Percentiles rank a stretch among this genome's conserved stretches.
Evolutionary conservation across 805 yeast species (phyloP).

Genomic region (Nakazawaea siamensis): DNA sequence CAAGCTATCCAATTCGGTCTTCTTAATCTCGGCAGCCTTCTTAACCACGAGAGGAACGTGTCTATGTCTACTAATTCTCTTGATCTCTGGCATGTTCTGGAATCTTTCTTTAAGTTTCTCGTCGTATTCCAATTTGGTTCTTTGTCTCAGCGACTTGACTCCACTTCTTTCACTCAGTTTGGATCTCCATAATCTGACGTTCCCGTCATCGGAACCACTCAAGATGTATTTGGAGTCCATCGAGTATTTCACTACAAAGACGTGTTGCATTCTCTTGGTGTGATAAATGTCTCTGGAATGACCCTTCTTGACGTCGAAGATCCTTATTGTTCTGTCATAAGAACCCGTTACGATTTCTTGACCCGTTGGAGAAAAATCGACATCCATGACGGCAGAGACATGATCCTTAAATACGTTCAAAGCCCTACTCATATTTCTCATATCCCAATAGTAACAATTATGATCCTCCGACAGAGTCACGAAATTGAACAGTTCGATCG

Average conservation of each 20-base stretch:
- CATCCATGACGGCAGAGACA: conserved; percentile 89
- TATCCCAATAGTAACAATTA: conserved; percentile 89
- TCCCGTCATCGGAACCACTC: conserved; percentile 94
- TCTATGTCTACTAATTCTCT: conserved; percentile 83
- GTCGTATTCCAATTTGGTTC: conserved; percentile 82
- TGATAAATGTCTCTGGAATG: conserved; percentile 94
- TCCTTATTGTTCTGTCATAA: conserved; percentile 86
- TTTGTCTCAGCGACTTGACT: conserved; percentile 71
- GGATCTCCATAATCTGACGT: conserved; percentile 89
- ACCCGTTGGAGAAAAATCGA: conserved; percentile 96
- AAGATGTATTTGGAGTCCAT: conserved; percentile 85
- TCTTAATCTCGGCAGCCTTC: conserved; percentile 83
- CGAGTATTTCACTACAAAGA: conserved; percentile 74
- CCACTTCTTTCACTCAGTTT: conserved; percentile 78
- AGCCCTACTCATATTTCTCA: conserved; percentile 83
- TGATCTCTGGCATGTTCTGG: conserved; percentile 94
- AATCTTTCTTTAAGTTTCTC: conserved; percentile 85
- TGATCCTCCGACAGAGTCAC: conserved; percentile 93
- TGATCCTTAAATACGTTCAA: conserved; percentile 88
- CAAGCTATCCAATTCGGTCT: conserved; percentile 60
- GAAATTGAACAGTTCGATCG: conserved; percentile 93
- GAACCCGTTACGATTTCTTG: conserved; percentile 93
- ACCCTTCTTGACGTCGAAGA: conserved; percentile 69
- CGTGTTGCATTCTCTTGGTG: conserved; percentile 96
- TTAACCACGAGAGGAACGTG: conserved; percentile 84